phyloP scores from a whole-genome alignment of 2,329 filamentous ascomycete species.

The Helminthosporium solani region DNA sequence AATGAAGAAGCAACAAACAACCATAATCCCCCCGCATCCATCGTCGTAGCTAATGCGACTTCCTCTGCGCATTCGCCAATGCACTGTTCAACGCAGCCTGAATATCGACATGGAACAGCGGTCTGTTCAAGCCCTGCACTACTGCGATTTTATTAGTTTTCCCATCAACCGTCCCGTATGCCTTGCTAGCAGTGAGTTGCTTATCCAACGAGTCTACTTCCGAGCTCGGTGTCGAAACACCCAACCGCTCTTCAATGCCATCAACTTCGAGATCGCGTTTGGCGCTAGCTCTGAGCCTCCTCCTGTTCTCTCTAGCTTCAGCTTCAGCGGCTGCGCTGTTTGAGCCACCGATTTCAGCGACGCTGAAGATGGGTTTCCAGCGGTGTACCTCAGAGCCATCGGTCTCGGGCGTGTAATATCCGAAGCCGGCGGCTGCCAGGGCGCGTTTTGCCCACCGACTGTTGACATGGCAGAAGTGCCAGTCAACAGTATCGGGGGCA shows the following conservation, averaged over 20 bases:
- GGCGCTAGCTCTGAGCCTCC: slow-evolving; percentile 50
- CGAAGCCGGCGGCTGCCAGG: slow-evolving; percentile 86
- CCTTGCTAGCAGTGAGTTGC: slow-evolving; percentile 32
- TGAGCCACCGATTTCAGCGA: slow-evolving; percentile 80
- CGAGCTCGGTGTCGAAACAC: slow-evolving; percentile 7
- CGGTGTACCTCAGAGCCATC: slow-evolving; percentile 59
- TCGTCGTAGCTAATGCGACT: slow-evolving; percentile 26
- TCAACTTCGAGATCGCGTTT: slow-evolving; percentile 33
- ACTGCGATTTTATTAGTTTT: slow-evolving; percentile 51
- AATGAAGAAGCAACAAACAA: neutral
- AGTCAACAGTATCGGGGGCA: slow-evolving; percentile 79
- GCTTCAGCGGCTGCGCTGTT: slow-evolving; percentile 71
- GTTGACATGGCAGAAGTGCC: slow-evolving; percentile 90
- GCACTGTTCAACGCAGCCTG: slow-evolving; percentile 90
- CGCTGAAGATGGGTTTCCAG: slow-evolving; percentile 93
- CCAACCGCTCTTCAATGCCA: slow-evolving; percentile 19
- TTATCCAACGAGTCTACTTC: slow-evolving; percentile 36
- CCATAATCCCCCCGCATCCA: neutral
- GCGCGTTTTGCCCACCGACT: slow-evolving; percentile 95
- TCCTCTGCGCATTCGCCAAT: slow-evolving; percentile 67
- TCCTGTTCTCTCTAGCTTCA: slow-evolving; percentile 63
- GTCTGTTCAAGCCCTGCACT: slow-evolving; percentile 81
- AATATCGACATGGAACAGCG: slow-evolving; percentile 93
- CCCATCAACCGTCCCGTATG: slow-evolving; percentile 26
- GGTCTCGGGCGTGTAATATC: slow-evolving; percentile 66